Base-by-base conservation (phyloP, 768 basidiomycete species). In the Serendipita sp. region DNA sequence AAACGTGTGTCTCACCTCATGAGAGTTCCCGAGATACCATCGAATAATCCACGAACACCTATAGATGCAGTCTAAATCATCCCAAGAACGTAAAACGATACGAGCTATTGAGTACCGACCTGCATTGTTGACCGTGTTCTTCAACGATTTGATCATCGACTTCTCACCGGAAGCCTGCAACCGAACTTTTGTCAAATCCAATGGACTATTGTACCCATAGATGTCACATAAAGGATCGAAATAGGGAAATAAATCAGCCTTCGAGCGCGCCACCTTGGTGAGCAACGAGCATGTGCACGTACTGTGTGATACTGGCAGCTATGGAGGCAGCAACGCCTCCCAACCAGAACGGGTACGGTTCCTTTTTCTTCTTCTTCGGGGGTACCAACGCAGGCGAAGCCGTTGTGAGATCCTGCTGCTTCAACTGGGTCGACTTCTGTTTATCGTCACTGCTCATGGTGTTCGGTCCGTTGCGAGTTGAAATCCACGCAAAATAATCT, bases 161-260 rank as follows among this genome's bases (percentile, higher is more conserved):
- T 91, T 92, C 77, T 94, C 91, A 46, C 90, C 91, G 0, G 89
- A 89, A 3, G 91, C 91, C 74, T 95, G 91, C 66, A 95, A 77
- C 64, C 91, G 82, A 72, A 92, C 89, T 79, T 94, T 94, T 30
- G 91, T 94, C 65, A 94, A 79, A 77, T 92, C 89, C 58, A 92
- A 77, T 34, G 90, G 89, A 73, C 86, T 88, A 64, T 46, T 46
- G 11, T 46, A 18, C 18, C 45, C 11, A 13, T 1, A 46, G 18
- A 23, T 23, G 23, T 46, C 45, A 18, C 45, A 46, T 13, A 13
- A 18, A 18, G 13, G 18, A 46, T 46, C 45, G 45, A 46, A 18
- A 18, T 13, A 1, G 18, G 2, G 2, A 46, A 46, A 13, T 13
- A 13, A 13, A 18, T 46, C 18, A 46, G 45, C 45, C 11, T 46